A percentile compares a stretch with the other conserved stretches of the same genome.
phyloP scores from a whole-genome alignment of 208 protist species.

The Leishmania tropica region DNA sequence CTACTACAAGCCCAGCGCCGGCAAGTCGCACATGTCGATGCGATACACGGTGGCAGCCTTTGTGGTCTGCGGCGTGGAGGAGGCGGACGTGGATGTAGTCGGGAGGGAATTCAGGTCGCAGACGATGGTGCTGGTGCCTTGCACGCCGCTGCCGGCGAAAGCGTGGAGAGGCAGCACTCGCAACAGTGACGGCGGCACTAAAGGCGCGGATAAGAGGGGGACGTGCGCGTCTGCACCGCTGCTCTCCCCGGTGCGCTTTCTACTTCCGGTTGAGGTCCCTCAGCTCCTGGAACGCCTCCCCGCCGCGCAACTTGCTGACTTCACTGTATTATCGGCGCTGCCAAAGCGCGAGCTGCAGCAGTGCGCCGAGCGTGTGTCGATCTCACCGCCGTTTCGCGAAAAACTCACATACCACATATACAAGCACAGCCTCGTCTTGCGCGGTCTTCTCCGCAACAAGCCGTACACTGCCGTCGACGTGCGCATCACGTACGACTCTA shows the following conservation, averaged over 20 bases:
- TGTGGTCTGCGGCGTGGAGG: neutral
- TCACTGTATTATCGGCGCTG: conserved; percentile 24
- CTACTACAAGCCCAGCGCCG: conserved; percentile 19
- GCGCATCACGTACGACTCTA: conserved; percentile 23
- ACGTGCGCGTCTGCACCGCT: neutral
- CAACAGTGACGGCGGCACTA: neutral
- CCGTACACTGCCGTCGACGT: conserved; percentile 26
- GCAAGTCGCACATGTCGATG: conserved; percentile 13
- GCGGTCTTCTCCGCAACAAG: conserved; percentile 7
- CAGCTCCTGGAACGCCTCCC: neutral
- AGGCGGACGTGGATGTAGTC: neutral
- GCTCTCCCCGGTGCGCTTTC: neutral
- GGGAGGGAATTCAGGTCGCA: neutral
- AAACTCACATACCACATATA: conserved; percentile 28
- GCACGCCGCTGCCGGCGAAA: neutral
- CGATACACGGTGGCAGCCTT: conserved; percentile 23
- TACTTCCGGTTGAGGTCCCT: neutral
- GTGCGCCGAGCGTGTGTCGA: conserved; percentile 29
- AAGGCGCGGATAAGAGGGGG: neutral
- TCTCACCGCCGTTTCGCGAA: conserved; percentile 28
- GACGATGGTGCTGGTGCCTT: neutral
- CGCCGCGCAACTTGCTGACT: neutral
- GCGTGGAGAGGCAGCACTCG: conserved; percentile 1
- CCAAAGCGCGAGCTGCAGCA: conserved; percentile 36
- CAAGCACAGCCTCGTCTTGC: conserved; percentile 14